Base-by-base conservation (phyloP, 2,329 filamentous ascomycete species). In the Tolypocladium pustulatum region DNA sequence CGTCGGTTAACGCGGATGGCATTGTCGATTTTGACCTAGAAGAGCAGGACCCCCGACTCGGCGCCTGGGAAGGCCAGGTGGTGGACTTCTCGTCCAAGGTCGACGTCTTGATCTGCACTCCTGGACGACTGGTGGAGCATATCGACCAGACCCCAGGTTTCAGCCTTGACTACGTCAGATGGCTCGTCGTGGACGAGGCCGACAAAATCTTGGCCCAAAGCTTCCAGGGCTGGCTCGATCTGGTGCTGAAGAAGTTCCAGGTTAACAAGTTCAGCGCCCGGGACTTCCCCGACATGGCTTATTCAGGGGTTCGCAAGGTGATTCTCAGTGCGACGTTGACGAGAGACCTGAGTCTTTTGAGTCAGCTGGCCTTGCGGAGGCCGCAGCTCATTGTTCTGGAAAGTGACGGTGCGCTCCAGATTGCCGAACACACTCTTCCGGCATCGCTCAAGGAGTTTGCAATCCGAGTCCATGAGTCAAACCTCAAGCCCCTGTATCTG, bases 281-380 rank as follows among this genome's bases (percentile, higher is more conserved):
- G 54, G 80, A 84, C 63, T 80, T 81, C 62, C 76, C 77, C 27
- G 77, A 81, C 55, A 77, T 78, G 58, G 77, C 79, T 57, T 73
- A 79, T 49, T 75, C 73, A 6, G 80, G 78, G 20, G 78, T 94
- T 3, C 84, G 86, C 56, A 97, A 97, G 73, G 80, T 97, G 22
- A 82, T 97, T 57, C 80, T 97, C 3, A 96, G 91, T 70, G 94
- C 93, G 7, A 97, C 93, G 0, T 91, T 97, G 84, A 96, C 92
- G 1, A 82, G 86, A 59, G 91, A 97, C 67, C 76, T 96, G 54
- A 89, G 88, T 40, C 86, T 94, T 61, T 76, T 97, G 25, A 87
- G 83, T 58, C 86, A 85, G 0, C 73, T 97, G 41, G 87, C 82
- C 60, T 77, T 97, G 36, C 78, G 80, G 34, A 80, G 89, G 57